phyloP scores from a whole-genome alignment of 192 early-diverging fungal genomes.

The Podila clonocystis region DNA sequence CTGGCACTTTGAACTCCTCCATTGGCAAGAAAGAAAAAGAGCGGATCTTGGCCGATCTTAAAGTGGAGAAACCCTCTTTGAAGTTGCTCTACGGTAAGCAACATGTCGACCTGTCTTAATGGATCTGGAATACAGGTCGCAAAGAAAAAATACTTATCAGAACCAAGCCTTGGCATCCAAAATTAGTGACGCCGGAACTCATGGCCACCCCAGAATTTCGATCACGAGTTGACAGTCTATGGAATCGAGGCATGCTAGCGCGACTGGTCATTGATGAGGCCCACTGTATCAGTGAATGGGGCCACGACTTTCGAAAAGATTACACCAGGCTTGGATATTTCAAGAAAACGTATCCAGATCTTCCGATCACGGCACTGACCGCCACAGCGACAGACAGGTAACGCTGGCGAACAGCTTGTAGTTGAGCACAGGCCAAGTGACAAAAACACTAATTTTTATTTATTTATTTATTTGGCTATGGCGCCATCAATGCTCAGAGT shows the following conservation, averaged over 20 bases:
- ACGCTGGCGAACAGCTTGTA: too few relatives aligned
- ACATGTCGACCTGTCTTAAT: not conserved
- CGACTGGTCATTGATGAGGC: conserved; percentile 94
- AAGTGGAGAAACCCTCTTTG: conserved; percentile 49
- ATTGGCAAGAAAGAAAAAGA: conserved; percentile 58
- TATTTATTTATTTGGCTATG: not conserved
- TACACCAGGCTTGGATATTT: conserved; percentile 68
- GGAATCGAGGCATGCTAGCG: conserved; percentile 70
- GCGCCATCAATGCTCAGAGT: conserved; percentile 5
- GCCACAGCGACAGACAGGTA: conserved; percentile 90
- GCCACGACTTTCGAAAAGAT: conserved; percentile 90
- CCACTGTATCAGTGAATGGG: conserved; percentile 96
- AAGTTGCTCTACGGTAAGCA: conserved; percentile 73
- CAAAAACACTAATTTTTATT: not conserved
- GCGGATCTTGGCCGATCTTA: conserved; percentile 67
- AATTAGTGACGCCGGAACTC: conserved; percentile 82
- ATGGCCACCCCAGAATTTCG: conserved; percentile 73
- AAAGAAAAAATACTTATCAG: not conserved
- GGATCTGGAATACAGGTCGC: not conserved
- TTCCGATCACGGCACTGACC: conserved; percentile 93
- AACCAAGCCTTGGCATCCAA: not conserved
- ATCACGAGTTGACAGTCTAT: conserved; percentile 59
- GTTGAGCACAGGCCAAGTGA: too few relatives aligned
- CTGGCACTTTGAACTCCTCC: conserved; percentile 69
- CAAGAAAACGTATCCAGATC: conserved; percentile 68